These are phyloP conservation scores for Delonix regia DNA, from an alignment of 306 rosid species.

Conservation along the genomic window DNA sequence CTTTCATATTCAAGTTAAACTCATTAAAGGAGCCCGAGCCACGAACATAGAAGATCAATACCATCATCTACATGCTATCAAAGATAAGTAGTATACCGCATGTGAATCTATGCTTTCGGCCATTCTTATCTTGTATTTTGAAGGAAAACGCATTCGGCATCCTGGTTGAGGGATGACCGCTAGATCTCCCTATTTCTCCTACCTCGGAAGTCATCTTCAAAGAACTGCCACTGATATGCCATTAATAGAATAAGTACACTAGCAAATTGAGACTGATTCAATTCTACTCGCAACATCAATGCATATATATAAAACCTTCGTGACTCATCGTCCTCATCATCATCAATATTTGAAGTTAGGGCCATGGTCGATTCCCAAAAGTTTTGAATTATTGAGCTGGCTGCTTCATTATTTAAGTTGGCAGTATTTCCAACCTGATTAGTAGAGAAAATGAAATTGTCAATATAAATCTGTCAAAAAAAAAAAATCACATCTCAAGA, in stretches of 20 bases:
- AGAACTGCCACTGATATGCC: constrained; percentile 70
- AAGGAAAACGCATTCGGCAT: constrained; percentile 58
- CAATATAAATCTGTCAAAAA: constrained; percentile 3
- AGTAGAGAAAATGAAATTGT: constrained; percentile 29
- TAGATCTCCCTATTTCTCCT: constrained; percentile 64
- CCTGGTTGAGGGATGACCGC: constrained; percentile 43
- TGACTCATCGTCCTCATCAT: constrained; percentile 64
- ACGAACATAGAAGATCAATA: not conserved
- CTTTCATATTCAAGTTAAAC: not conserved
- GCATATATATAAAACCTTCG: constrained; percentile 61
- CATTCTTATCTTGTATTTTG: constrained; percentile 80
- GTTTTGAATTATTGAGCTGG: constrained; percentile 83
- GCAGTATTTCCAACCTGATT: constrained; percentile 75
- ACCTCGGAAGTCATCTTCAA: constrained; percentile 76
- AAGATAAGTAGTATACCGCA: constrained; percentile 60
- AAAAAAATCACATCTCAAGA: not conserved
- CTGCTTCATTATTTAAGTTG: constrained; percentile 63
- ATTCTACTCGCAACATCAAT: not conserved
- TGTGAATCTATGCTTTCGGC: constrained; percentile 81
- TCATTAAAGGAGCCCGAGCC: not conserved
- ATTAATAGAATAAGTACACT: constrained; percentile 36
- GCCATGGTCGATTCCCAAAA: constrained; percentile 99
- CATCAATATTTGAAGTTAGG: constrained; percentile 63
- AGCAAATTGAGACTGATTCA: constrained; percentile 1
- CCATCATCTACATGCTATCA: not conserved